Percentiles rank a stretch among this genome's conserved stretches.
Evolutionary conservation across 2,329 filamentous ascomycete genomes (phyloP).

Genomic region (Westerdykella sp.): DNA sequence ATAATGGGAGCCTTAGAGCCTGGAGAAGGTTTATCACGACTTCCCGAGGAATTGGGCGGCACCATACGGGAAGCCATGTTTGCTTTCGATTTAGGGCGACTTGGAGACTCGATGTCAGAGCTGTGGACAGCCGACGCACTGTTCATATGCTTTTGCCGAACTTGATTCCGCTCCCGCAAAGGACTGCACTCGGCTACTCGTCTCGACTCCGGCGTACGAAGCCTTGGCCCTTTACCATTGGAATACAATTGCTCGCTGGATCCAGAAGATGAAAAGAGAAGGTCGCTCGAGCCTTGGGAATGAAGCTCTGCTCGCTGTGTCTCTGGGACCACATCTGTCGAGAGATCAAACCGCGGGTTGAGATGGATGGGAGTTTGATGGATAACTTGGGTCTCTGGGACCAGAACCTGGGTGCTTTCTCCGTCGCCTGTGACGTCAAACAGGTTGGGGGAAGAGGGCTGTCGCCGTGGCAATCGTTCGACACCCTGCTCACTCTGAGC

Average conservation of each 20-base stretch:
- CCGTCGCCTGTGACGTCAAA: too few relatives aligned
- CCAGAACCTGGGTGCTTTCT: too few relatives aligned
- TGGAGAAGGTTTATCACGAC: not conserved
- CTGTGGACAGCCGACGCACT: too few relatives aligned
- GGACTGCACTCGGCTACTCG: not conserved
- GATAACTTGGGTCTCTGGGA: not conserved
- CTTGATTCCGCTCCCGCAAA: not conserved
- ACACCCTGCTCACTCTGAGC: too few relatives aligned
- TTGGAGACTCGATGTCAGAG: constrained; percentile 4
- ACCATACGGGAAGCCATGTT: constrained; percentile 29
- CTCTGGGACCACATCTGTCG: not conserved
- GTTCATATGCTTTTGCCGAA: not conserved
- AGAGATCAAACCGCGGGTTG: not conserved
- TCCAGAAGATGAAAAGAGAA: not conserved
- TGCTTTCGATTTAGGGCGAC: constrained; percentile 24
- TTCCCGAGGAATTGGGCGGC: constrained; percentile 6
- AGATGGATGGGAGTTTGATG: not conserved
- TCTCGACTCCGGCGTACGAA: not conserved
- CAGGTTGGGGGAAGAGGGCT: too few relatives aligned
- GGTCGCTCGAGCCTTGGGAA: not conserved
- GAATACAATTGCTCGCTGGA: not conserved
- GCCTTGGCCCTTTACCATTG: not conserved
- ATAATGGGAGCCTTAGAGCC: not conserved
- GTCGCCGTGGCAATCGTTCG: too few relatives aligned
- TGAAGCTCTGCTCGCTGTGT: not conserved